Base-by-base conservation (phyloP, 1,139 yeast genomes). In the Suhomyces panamericanus region DNA sequence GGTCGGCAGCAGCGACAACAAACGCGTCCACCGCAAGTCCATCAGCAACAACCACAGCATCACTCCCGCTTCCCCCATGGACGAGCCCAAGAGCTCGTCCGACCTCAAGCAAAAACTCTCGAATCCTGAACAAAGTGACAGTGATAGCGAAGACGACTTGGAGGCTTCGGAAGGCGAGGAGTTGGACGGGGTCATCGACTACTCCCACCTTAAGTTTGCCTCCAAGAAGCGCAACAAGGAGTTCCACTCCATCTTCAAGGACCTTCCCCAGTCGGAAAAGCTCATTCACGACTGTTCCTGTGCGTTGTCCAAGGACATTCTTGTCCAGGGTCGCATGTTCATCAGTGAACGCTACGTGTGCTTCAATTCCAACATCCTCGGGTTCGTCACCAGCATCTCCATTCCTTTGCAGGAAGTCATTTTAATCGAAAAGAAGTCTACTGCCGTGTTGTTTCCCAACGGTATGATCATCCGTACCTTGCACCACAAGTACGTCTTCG, bases 391-490 rank as follows among this genome's bases (percentile, higher is more conserved):
- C 7, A 80, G 81, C 50, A 60, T 85, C 26, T 62, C 76, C n/a
- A 78, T 86, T 7, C 87, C 90, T 1, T 70, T 85, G 41, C 81
- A 77, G 49, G 90, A 85, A 54, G 83, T 86, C 34, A 79, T 84
- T 16, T 85, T 82, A 55, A 77, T 86, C 36, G 90, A 84, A 56
- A 85, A 85, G 62, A 81, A 80, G 55, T 77, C 82, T 5, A 85
- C 91, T 0, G 89, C 90, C 0, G 86, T 81, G 2, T 68, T 86
- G 20, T 84, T 86, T 50, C 91, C 90, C 11, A 86, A 85, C 59
- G 90, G 89, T 3, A 81, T 87, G 60, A 79, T 82, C 31, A 77
- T 87, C 29, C 76, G 83, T 48, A 85, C 93, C 0, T 67, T 85
- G 46, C 89, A 85, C 56, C 85, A 84, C 41, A 83, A 80, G 54